phyloP scores from a whole-genome alignment of 202 grass and related monocot genomes.

The Alloteropsis angusta region DNA sequence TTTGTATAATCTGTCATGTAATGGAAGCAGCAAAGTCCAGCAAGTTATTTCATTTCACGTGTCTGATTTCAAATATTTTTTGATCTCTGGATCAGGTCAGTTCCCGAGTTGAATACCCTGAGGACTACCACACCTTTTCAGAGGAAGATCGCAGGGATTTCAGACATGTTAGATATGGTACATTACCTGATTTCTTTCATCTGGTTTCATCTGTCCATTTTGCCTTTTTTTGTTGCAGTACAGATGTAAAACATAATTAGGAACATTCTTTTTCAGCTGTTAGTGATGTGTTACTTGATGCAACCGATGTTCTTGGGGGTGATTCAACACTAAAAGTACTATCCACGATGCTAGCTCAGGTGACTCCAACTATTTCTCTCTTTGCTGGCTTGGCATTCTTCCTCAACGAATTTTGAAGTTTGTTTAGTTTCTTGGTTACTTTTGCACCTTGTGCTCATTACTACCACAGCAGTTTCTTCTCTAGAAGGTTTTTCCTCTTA shows the following conservation, averaged over 20 bases:
- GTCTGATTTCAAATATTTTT: slow-evolving; percentile 25
- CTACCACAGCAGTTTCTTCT: not conserved
- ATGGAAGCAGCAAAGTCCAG: not conserved
- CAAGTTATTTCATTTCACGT: not conserved
- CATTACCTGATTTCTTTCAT: not conserved
- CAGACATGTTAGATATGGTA: slow-evolving; percentile 87
- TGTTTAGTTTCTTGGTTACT: not conserved
- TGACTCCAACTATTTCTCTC: slow-evolving; percentile 23
- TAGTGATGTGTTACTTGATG: slow-evolving; percentile 87
- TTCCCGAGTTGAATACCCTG: slow-evolving; percentile 89
- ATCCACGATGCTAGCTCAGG: slow-evolving; percentile 74
- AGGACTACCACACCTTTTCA: slow-evolving; percentile 60
- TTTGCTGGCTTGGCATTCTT: slow-evolving; percentile 1
- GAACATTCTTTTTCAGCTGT: slow-evolving; percentile 49
- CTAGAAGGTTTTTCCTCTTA: not conserved
- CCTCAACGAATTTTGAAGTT: not conserved
- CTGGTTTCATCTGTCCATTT: slow-evolving; percentile 25
- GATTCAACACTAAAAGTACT: slow-evolving; percentile 70
- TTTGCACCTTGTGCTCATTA: not conserved
- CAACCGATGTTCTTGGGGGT: slow-evolving; percentile 84
- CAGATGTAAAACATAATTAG: slow-evolving; percentile 3
- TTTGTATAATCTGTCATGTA: not conserved
- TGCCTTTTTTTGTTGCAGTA: not conserved
- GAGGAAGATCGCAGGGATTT: slow-evolving; percentile 96
- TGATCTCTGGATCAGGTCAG: slow-evolving; percentile 55